A percentile compares a stretch with the other conserved stretches of the same genome.
phyloP scores from a whole-genome alignment of 1,284 basidiomycete genomes.

The Ustilago hordei region DNA sequence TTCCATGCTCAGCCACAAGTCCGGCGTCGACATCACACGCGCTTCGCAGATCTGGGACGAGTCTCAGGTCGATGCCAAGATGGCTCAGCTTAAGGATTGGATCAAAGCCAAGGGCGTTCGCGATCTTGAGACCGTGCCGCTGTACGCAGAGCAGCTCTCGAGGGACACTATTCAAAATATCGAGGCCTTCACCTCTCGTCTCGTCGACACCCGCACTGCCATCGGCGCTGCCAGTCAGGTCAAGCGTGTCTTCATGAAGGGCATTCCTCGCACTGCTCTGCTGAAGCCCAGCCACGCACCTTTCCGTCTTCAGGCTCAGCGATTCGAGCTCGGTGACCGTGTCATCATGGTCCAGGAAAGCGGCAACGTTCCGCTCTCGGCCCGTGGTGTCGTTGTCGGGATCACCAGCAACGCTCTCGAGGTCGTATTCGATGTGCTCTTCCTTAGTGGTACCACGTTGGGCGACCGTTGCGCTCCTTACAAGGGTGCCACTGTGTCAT shows the following conservation, averaged over 20 bases:
- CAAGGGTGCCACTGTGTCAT: constrained; percentile 56
- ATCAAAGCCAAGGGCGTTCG: constrained; percentile 85
- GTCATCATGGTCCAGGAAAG: constrained; percentile 93
- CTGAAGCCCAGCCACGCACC: constrained; percentile 91
- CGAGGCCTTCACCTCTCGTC: constrained; percentile 80
- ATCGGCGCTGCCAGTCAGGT: constrained; percentile 77
- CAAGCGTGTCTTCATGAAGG: constrained; percentile 89
- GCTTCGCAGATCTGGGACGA: constrained; percentile 80
- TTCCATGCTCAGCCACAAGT: constrained; percentile 43
- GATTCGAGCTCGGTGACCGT: constrained; percentile 91
- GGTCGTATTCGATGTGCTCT: constrained; percentile 95
- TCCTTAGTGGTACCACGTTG: constrained; percentile 90
- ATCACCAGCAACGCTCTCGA: constrained; percentile 85
- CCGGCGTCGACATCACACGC: constrained; percentile 76
- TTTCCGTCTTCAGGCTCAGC: constrained; percentile 89
- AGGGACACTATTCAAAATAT: constrained; percentile 72
- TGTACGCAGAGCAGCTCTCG: constrained; percentile 90
- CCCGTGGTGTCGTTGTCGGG: constrained; percentile 93
- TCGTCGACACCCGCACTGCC: constrained; percentile 68
- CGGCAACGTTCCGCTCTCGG: constrained; percentile 89
- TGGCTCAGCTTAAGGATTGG: constrained; percentile 86
- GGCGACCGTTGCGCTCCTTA: constrained; percentile 73
- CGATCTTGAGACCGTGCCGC: constrained; percentile 90
- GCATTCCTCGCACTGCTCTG: constrained; percentile 91
- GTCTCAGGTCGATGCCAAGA: constrained; percentile 76